phyloP scores from a whole-genome alignment of 2,329 filamentous ascomycete species.

The Cercospora sesami region DNA sequence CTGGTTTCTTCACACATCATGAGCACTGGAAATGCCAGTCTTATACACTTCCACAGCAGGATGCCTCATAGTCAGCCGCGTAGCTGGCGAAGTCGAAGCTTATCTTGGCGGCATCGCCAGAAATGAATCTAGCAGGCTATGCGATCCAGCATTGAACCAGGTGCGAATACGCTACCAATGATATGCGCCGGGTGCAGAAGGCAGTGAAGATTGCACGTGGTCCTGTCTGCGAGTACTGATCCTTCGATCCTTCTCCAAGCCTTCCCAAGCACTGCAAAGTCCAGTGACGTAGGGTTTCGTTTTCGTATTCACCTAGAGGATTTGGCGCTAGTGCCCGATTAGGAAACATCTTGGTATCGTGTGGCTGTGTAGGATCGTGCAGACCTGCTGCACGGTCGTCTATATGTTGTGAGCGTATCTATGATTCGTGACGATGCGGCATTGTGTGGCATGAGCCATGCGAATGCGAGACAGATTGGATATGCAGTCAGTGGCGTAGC shows the following conservation, averaged over 20 bases:
- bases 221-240: background rate
- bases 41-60: background rate
- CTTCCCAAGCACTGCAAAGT: background rate
- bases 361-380: background rate
- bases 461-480: background rate
- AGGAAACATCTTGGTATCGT: background rate
- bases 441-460: background rate
- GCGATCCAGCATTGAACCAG: background rate
- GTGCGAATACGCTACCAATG: constrained; percentile 3
- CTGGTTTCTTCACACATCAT: background rate
- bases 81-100: background rate
- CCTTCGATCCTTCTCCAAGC: background rate
- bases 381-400: background rate
- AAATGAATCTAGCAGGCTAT: background rate
- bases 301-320: background rate
- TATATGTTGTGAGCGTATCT: background rate
- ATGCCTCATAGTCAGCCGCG: background rate
- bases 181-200: background rate
- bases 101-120: background rate
- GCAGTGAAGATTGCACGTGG: background rate
- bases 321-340: background rate
- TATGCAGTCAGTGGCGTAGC: background rate
- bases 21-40: background rate
- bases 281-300: background rate
- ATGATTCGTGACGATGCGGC: background rate